These are phyloP conservation scores for Botryotinia narcissicola DNA, from an alignment of 2,329 filamentous ascomycete species.

Conservation along the genomic window DNA sequence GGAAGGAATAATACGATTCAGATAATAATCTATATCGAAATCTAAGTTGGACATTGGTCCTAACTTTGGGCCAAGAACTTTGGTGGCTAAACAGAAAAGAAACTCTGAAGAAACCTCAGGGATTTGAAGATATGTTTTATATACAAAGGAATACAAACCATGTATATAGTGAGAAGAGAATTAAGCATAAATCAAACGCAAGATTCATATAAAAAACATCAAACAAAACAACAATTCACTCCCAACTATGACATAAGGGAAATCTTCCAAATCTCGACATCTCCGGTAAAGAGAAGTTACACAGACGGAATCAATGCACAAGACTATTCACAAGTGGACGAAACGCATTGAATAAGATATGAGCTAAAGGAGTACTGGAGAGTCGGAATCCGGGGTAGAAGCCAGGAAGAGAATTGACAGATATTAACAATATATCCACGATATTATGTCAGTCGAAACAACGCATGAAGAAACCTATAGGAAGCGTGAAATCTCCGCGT, in stretches of 20 bases:
- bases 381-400: constrained; percentile 9
- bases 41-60: constrained; percentile 21
- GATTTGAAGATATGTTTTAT: background rate
- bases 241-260: constrained; percentile 13
- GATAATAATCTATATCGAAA: constrained; percentile 73
- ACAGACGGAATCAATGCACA: background rate
- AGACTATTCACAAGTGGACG: background rate
- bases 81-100: background rate
- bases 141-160: background rate
- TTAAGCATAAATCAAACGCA: background rate
- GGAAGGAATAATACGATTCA: constrained; percentile 68
- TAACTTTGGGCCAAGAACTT: constrained; percentile 8
- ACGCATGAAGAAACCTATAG: background rate
- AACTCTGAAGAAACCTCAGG: background rate
- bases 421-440: constrained; percentile 5
- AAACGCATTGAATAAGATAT: background rate
- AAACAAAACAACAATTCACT: background rate
- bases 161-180: background rate
- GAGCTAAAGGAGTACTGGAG: background rate
- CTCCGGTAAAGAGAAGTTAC: background rate
- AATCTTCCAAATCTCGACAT: constrained; percentile 3
- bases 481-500: background rate
- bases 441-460: background rate
- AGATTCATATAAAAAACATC: background rate
- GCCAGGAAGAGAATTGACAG: background rate